These are phyloP conservation scores for Lophiostoma macrostomum DNA, from an alignment of 495 filamentous ascomycete species.

Conservation along the genomic window DNA sequence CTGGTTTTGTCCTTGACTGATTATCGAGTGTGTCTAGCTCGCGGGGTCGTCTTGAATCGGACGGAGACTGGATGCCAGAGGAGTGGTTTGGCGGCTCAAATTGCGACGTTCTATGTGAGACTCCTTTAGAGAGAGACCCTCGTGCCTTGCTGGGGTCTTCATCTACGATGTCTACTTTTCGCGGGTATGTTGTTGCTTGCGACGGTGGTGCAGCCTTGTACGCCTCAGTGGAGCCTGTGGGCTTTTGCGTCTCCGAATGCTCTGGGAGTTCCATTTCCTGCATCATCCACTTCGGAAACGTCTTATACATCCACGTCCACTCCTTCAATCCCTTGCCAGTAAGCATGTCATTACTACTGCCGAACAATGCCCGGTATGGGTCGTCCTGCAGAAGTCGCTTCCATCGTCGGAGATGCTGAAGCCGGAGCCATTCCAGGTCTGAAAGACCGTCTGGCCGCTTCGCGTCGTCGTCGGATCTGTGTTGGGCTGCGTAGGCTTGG, in stretches of 20 bases:
- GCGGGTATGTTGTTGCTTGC: no score
- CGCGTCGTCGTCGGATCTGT: slow-evolving; percentile 3
- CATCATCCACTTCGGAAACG: slow-evolving; percentile 1
- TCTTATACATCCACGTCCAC: slow-evolving; percentile 2
- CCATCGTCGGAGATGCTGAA: background rate
- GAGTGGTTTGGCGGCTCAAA: background rate
- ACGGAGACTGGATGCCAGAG: slow-evolving; percentile 14
- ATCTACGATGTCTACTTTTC: background rate
- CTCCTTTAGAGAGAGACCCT: background rate
- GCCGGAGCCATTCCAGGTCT: slow-evolving; percentile 7
- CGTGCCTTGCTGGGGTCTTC: background rate
- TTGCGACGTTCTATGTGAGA: background rate
- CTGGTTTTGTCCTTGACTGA: background rate
- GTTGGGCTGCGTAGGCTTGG: slow-evolving; percentile 2
- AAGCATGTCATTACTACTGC: slow-evolving; percentile 2
- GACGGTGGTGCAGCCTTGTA: no score
- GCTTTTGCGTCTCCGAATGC: no score
- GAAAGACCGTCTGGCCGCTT: slow-evolving; percentile 1
- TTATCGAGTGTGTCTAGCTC: background rate
- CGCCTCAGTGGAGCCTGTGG: no score
- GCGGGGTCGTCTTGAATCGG: slow-evolving; percentile 15
- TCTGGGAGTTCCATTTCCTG: background rate
- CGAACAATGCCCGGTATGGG: background rate
- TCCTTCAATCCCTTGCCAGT: slow-evolving; percentile 1
- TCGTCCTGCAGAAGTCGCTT: background rate